Evolutionary conservation across 257 asterid species (phyloP).

Genomic region (Solanum gandarillasii): DNA sequence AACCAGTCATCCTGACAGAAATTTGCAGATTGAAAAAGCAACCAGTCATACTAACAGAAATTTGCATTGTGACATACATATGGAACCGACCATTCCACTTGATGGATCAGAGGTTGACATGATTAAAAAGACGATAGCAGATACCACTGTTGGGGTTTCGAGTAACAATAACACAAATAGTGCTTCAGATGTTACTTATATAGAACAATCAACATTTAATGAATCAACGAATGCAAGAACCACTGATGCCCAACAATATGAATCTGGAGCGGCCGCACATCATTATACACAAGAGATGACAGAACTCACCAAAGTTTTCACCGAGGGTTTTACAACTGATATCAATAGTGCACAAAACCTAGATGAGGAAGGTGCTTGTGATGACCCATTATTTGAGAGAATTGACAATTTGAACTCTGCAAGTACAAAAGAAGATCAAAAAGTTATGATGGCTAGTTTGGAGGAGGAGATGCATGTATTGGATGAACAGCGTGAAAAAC

Average conservation of each 20-base stretch:
- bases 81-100: conserved; percentile 5
- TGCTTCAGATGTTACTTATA: conserved; percentile 10
- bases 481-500: conserved; percentile 53
- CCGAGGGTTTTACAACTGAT: conserved; percentile 14
- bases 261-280: conserved; percentile 15
- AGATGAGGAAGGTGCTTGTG: conserved; percentile 14
- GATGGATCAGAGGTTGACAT: conserved; percentile 10
- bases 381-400: conserved; percentile 10
- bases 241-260: conserved; percentile 13
- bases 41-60: background rate
- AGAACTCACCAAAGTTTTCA: conserved; percentile 14
- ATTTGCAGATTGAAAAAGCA: background rate
- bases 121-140: conserved; percentile 10
- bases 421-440: conserved; percentile 24
- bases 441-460: conserved; percentile 33
- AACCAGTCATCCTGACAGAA: background rate
- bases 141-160: conserved; percentile 11
- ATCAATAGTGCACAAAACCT: conserved; percentile 12
- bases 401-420: conserved; percentile 4
- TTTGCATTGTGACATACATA: conserved; percentile 11
- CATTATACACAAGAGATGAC: conserved; percentile 4
- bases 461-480: conserved; percentile 58
- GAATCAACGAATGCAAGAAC: conserved; percentile 10
- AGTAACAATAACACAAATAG: background rate
- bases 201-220: background rate